Base-by-base conservation (phyloP, 1,284 basidiomycete species). In the Omphalotus olearius region DNA sequence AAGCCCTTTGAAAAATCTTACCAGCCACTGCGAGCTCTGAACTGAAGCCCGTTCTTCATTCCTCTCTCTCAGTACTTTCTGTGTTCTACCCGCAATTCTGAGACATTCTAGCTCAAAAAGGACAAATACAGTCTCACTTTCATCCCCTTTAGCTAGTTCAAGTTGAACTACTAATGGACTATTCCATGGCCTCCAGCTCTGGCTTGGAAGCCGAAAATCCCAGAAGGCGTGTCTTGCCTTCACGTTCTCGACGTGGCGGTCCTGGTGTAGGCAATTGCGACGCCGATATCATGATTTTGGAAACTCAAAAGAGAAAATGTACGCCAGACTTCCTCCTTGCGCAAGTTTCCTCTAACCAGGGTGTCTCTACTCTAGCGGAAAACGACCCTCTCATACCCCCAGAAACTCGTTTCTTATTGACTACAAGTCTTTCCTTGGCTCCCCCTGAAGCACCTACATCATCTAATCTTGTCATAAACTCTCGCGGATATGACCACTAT, bases 251-350 rank as follows among this genome's bases (percentile, higher is more conserved):
- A 58, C 79, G 91, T 53, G 85, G 88, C 46, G 88, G 87, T 3
- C 85, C 86, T 46, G 88, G 87, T 3, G 79, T 88, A 45, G 87
- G 88, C 52, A 82, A 67, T 56, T 83, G 82, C 64, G 88, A 92
- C 53, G 63, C 86, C 25, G 92, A 95, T 71, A 64, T 83, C 55
- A 85, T 91, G 82, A 88, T 95, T 64, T 68, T 93, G 56, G 91
- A 93, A 61, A 87, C 85, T 60, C 77, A 89, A 61, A 82, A 82
- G 66, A 80, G 88, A 62, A 82, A 78, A 74, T 76, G 91, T 93
- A 68, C 66, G 89, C 81, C 49, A 52, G 45, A 50, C 49, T 50
- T 57, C 52, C 40, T 6, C 25, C 38, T 45, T 46, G 23, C 46
- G 20, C 48, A 47, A 51, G 59, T 41, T 52, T 47, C 46, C 58